Evolutionary conservation across 1,284 basidiomycete genomes (phyloP).

Genomic region (Porodaedalea pini): DNA sequence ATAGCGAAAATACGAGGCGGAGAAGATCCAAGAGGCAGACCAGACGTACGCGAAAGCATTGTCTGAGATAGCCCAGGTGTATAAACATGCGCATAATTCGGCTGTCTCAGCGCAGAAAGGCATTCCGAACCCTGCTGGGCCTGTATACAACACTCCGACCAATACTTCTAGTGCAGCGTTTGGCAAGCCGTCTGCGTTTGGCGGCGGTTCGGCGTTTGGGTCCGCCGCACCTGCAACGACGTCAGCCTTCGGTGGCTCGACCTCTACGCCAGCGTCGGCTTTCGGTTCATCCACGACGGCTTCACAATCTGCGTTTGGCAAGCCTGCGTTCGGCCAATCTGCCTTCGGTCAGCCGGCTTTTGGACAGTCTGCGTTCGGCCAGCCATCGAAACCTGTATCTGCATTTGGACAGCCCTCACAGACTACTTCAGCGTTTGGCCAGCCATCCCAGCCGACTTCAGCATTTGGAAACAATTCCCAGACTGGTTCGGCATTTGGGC

Average conservation of each 20-base stretch:
- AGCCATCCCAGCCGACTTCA: constrained; percentile 33
- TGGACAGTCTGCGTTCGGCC: constrained; percentile 34
- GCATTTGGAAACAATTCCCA: constrained; percentile 36
- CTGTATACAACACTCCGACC: constrained; percentile 20
- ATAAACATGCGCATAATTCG: constrained; percentile 46
- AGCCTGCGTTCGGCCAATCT: constrained; percentile 26
- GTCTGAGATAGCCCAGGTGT: constrained; percentile 45
- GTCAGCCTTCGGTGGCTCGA: constrained; percentile 27
- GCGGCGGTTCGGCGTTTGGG: constrained; percentile 29
- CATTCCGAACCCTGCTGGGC: constrained; percentile 8
- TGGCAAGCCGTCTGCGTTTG: constrained; percentile 33
- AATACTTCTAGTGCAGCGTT: constrained; percentile 31
- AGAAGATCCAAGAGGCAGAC: constrained; percentile 39
- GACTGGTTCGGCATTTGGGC: constrained; percentile 36
- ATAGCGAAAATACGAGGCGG: constrained; percentile 56
- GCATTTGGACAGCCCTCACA: constrained; percentile 35
- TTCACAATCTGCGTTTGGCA: constrained; percentile 35
- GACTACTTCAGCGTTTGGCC: constrained; percentile 29
- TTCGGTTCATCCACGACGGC: constrained; percentile 25
- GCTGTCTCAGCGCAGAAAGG: constrained; percentile 25
- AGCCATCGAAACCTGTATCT: constrained; percentile 33
- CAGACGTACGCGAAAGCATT: constrained; percentile 44
- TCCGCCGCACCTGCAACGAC: constrained; percentile 30
- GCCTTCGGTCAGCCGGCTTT: constrained; percentile 38
- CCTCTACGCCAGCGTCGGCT: constrained; percentile 22